phyloP scores from a whole-genome alignment of 2,329 filamentous ascomycete species.

The Cordyceps farinosa region DNA sequence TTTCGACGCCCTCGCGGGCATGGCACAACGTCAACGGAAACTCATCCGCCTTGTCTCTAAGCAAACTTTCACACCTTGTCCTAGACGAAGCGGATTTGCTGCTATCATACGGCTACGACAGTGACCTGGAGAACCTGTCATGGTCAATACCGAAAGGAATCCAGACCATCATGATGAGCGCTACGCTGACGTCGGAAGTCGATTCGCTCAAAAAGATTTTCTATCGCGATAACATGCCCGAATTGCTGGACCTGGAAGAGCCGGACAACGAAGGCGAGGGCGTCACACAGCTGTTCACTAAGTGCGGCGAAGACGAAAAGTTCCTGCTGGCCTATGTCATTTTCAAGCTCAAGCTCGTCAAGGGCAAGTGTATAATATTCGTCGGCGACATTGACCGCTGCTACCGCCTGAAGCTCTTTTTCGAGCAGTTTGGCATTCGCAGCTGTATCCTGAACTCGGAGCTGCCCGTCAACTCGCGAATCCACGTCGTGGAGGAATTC shows the following conservation, averaged over 20 bases:
- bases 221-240: constrained; percentile 65
- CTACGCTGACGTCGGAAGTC: constrained; percentile 84
- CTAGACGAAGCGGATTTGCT: constrained; percentile 95
- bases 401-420: constrained; percentile 88
- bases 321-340: constrained; percentile 91
- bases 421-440: constrained; percentile 95
- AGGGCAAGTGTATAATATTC: constrained; percentile 73
- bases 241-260: constrained; percentile 77
- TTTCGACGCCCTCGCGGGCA: constrained; percentile 85
- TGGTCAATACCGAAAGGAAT: constrained; percentile 76
- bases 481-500: constrained; percentile 96
- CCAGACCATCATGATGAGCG: constrained; percentile 91
- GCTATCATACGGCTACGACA: constrained; percentile 88
- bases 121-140: constrained; percentile 78
- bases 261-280: constrained; percentile 71
- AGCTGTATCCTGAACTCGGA: constrained; percentile 94
- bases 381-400: constrained; percentile 83
- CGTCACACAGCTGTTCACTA: constrained; percentile 83
- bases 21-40: constrained; percentile 72
- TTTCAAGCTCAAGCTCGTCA: constrained; percentile 90
- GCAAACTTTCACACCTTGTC: constrained; percentile 71
- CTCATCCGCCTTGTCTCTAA: constrained; percentile 59
- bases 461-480: constrained; percentile 83
- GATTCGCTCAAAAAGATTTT: constrained; percentile 82
- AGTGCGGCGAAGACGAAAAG: constrained; percentile 95